Base-by-base conservation (phyloP, 331 rosid genomes). In the Phaseolus coccineus region DNA sequence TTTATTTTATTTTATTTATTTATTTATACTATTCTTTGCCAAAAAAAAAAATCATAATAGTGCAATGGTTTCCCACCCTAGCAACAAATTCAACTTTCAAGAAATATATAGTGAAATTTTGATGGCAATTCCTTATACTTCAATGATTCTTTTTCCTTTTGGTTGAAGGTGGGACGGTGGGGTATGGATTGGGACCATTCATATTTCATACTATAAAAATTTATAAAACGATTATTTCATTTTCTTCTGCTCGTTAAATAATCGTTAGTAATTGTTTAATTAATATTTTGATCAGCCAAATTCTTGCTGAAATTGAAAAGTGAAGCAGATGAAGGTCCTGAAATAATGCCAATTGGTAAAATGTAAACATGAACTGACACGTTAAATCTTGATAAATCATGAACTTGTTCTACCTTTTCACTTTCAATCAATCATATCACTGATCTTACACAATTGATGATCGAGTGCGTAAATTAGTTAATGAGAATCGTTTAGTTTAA, bases 121-220 rank as follows among this genome's bases (percentile, higher is more conserved):
- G 66, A 44, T 19, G 62, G 22, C 22, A 19, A n/a, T 62, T 62
- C 25, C 67, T 50, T 59, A 67, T 31, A 5, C 40, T 37, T 56
- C 58, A 70, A 46, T 4, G 4, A 11, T 76, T 46, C 31, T 61
- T 50, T 37, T 58, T 61, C 19, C 40, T 33, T 57, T 16, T 57
- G 28, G 6, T 19, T 7, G 28, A 2, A 25, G 27, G 55, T 35
- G 25, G 64, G 10, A 8, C 6, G 13, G 12, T 25, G 47, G 68
- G 82, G 62, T 10, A n/a, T 16, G 27, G 50, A 35, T 64, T 64
- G 51, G 52, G 65, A 76, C 69, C 76, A 24, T 31, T 69, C 57
- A 35, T 25, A 51, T 8, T 77, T 59, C 47, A 48, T 61, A 19
- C 31, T 11, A 16, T 27, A 69, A 1, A 47, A 69, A 69, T 44